Evolutionary conservation across 768 basidiomycete genomes (phyloP), one percentile per base, ranked within the genome.

Genomic region (Rhizopogon vinicolor): DNA sequence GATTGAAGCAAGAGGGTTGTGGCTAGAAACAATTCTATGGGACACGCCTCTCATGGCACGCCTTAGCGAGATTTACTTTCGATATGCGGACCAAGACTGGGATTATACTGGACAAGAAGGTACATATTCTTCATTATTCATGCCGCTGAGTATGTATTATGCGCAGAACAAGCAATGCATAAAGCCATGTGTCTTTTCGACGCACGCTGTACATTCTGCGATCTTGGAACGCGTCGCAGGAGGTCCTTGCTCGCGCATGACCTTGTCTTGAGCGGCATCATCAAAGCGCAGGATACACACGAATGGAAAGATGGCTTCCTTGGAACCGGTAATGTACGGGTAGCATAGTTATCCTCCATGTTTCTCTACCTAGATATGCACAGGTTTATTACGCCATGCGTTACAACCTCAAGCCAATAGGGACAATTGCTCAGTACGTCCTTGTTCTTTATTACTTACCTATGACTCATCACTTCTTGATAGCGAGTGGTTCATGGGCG

Each of bases 401-500:
- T 65, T 83, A 92, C 63, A 75, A 74, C 22, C 55, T 93, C 22
- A 67, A 66, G n/a, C 86, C 87, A 0, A 76, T 90, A 29, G 94
- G 94, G 7, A 93, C 91, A 2, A 90, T 93, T 51, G 91, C 89
- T 10, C 91, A 93, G 91, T 93, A 70, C 62, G 87, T 77, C 22
- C 6, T 50, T 54, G 46, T n/a, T 44, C 44, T 59, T 40, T 19
- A 44, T 5, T 19, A 12, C 48, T 22, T 53, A 41, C 12, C 19
- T 31, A 54, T 16, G 8, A 18, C 25, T 45, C 29, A 22, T 45
- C 28, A 31, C 55, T 51, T 51, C 45, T 53, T 19, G 49, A 16
- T 56, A 89, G 91, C 66, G 91, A 93, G 73, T 93, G 91, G 91
- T 90, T 89, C 65, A 93, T 93, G 91, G 91, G 84, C 53, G 90